Evolutionary conservation across 768 basidiomycete species (phyloP).

Genomic region (Lyophyllum shimeji): DNA sequence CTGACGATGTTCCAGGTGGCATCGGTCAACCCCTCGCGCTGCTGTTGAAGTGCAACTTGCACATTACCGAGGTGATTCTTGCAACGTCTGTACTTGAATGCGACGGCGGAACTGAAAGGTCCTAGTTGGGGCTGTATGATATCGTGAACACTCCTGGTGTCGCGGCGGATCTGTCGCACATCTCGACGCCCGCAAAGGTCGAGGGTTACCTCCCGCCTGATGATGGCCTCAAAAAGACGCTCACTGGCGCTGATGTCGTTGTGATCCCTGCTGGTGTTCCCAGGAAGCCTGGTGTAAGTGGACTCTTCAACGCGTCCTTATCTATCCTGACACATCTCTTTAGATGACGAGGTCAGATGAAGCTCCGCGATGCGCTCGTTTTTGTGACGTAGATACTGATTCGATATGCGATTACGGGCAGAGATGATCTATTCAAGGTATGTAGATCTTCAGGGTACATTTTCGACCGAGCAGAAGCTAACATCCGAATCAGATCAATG

Average conservation of each 20-base stretch:
- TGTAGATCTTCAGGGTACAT: neutral
- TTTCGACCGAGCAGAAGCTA: neutral
- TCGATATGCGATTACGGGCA: constrained; percentile 26
- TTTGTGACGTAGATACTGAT: constrained; percentile 13
- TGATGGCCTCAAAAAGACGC: constrained; percentile 78
- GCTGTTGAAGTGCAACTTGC: constrained; percentile 82
- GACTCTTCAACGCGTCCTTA: constrained; percentile 5
- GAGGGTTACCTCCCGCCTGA: constrained; percentile 78
- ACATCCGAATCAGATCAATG: constrained; percentile 74
- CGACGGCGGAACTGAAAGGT: neutral
- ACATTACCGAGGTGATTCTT: constrained; percentile 66
- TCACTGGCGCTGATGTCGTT: constrained; percentile 86
- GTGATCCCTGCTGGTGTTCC: constrained; percentile 97
- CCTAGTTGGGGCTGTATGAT: constrained; percentile 86
- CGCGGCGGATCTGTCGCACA: constrained; percentile 92
- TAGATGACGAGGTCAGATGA: constrained; percentile 54
- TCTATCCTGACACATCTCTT: constrained; percentile 12
- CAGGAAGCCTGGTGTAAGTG: constrained; percentile 86
- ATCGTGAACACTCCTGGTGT: constrained; percentile 98
- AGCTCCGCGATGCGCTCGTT: neutral
- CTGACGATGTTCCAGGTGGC: constrained; percentile 57
- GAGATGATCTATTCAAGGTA: constrained; percentile 96
- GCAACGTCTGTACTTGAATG: neutral
- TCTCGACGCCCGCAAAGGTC: constrained; percentile 85
- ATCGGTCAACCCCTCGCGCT: constrained; percentile 97